A percentile compares a stretch with the other conserved stretches of the same genome.
These are phyloP conservation scores for Agrocybe praecox DNA, from an alignment of 768 basidiomycete genomes.

Conservation along the genomic window DNA sequence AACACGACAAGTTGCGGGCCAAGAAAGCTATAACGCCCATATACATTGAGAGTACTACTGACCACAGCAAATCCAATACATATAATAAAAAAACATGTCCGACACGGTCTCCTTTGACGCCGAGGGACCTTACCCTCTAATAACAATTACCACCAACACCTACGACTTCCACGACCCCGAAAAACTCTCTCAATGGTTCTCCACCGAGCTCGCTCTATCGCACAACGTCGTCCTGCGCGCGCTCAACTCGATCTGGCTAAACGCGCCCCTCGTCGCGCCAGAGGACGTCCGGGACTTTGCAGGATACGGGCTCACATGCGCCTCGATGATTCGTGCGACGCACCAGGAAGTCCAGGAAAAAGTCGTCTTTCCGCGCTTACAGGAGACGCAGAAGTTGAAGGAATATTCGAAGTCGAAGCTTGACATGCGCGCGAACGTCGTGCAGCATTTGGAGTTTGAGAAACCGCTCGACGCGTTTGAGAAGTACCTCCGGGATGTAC, in stretches of 20 bases:
- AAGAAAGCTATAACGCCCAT: too few relatives aligned
- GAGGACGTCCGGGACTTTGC: constrained; percentile 11
- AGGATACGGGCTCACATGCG: constrained; percentile 13
- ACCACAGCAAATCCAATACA: not conserved
- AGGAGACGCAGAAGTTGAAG: not conserved
- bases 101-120: not conserved
- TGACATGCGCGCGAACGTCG: constrained; percentile 18
- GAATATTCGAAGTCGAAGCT: constrained; percentile 3
- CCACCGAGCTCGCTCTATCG: constrained; percentile 15
- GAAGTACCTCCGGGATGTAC: constrained; percentile 7
- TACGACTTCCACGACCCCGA: constrained; percentile 9
- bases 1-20: too few relatives aligned
- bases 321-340: constrained; percentile 5
- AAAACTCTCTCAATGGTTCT: constrained; percentile 12
- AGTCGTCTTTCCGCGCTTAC: constrained; percentile 12
- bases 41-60: too few relatives aligned
- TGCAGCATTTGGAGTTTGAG: constrained; percentile 16
- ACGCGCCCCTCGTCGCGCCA: constrained; percentile 16
- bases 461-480: constrained; percentile 10
- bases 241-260: constrained; percentile 20
- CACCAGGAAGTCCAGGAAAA: constrained; percentile 14
- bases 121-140: constrained; percentile 14
- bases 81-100: not conserved
- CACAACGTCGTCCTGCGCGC: constrained; percentile 22
- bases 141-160: constrained; percentile 2